phyloP scores from a whole-genome alignment of 768 basidiomycete genomes.

The Kwoniella shandongensis region DNA sequence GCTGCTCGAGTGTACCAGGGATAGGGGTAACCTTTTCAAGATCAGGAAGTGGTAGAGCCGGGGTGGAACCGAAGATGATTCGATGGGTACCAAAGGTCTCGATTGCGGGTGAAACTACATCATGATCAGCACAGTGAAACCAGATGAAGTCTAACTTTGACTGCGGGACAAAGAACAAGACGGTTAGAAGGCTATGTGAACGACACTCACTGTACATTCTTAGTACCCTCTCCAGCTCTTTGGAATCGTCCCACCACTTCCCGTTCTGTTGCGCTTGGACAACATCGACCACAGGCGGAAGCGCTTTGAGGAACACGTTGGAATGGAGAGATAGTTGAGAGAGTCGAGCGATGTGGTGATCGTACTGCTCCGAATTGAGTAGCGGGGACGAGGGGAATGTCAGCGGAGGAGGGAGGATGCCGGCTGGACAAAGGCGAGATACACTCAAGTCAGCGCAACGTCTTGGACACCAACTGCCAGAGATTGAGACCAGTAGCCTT shows the following conservation, averaged over 20 bases:
- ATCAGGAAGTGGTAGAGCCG: conserved; percentile 23
- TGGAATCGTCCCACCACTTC: conserved; percentile 40
- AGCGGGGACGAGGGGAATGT: conserved; percentile 29
- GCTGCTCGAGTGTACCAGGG: conserved; percentile 23
- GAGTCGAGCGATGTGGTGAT: conserved; percentile 39
- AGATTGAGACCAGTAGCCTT: too few relatives aligned
- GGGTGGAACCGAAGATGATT: conserved; percentile 44
- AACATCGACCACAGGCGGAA: conserved; percentile 38
- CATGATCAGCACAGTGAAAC: background rate
- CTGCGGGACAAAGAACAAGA: too few relatives aligned
- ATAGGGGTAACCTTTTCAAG: conserved; percentile 10
- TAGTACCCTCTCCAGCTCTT: conserved; percentile 42
- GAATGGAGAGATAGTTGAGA: conserved; percentile 41
- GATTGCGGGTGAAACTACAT: conserved; percentile 46
- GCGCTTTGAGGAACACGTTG: conserved; percentile 41
- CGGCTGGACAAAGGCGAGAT: conserved; percentile 35
- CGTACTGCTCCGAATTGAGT: conserved; percentile 23
- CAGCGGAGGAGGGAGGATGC: conserved; percentile 46
- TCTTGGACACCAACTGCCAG: too few relatives aligned
- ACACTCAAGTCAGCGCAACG: background rate
- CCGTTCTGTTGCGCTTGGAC: conserved; percentile 8
- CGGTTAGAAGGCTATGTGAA: background rate
- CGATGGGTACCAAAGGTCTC: conserved; percentile 50
- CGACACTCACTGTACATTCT: conserved; percentile 46
- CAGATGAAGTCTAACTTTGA: too few relatives aligned